Percentiles rank a stretch among this genome's conserved stretches.
Evolutionary conservation across 2,329 filamentous ascomycete species (phyloP).

Genomic region (Diplodia intermedia): DNA sequence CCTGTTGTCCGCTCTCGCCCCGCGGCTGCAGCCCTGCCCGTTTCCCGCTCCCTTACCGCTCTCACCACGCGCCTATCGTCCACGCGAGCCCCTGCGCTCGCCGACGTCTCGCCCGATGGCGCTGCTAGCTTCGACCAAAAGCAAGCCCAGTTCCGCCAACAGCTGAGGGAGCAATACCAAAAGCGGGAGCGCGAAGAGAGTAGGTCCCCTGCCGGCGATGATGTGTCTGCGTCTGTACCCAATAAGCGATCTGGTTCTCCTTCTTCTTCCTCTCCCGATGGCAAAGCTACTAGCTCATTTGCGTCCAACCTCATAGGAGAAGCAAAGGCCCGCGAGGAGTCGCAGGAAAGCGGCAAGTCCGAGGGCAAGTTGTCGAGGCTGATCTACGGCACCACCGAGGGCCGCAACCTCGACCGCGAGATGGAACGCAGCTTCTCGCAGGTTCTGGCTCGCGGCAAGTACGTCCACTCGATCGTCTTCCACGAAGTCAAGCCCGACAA

Average conservation of each 20-base stretch:
- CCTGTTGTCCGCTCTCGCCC: constrained; percentile 23
- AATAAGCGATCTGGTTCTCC: constrained; percentile 42
- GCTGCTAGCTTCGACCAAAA: constrained; percentile 79
- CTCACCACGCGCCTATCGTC: constrained; percentile 26
- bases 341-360: constrained; percentile 66
- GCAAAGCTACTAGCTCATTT: constrained; percentile 67
- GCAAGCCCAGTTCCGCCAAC: constrained; percentile 86
- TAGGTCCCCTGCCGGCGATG: constrained; percentile 58
- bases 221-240: constrained; percentile 53
- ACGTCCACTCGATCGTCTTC: constrained; percentile 96
- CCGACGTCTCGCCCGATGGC: constrained; percentile 78
- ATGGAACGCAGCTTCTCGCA: constrained; percentile 96
- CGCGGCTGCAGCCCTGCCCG: constrained; percentile 9
- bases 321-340: constrained; percentile 65
- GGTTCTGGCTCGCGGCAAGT: constrained; percentile 93
- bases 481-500: constrained; percentile 95
- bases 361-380: constrained; percentile 78
- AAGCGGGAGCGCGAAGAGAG: constrained; percentile 82
- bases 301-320: constrained; percentile 57
- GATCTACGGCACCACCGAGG: constrained; percentile 97
- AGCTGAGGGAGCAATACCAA: constrained; percentile 73
- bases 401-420: constrained; percentile 90
- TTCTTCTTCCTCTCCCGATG: constrained; percentile 43
- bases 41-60: constrained; percentile 31
- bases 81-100: constrained; percentile 69